Evolutionary conservation across 768 basidiomycete genomes (phyloP).

Genomic region (Auricularia heimuer): DNA sequence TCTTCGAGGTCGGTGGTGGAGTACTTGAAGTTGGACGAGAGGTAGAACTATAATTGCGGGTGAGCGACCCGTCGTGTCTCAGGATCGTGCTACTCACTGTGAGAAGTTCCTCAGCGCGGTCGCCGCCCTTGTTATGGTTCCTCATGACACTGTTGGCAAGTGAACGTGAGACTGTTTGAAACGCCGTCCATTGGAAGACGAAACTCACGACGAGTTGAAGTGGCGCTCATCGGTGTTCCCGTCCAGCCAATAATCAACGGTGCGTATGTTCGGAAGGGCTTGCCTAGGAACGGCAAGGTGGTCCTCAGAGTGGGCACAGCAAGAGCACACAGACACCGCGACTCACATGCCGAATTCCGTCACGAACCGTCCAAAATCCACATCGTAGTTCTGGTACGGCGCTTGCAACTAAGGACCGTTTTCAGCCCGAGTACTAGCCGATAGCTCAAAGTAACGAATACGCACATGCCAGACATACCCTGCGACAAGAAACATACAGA

Average conservation of each 20-base stretch:
- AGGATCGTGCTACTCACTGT: too few species aligned
- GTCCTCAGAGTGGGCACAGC: too few species aligned
- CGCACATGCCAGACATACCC: slow-evolving; percentile 88
- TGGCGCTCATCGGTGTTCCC: slow-evolving; percentile 60
- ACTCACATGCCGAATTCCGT: slow-evolving; percentile 17
- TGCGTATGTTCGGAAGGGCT: slow-evolving; percentile 80
- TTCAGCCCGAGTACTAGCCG: too few species aligned
- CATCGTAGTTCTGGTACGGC: slow-evolving; percentile 91
- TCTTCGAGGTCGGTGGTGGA: slow-evolving; percentile 67
- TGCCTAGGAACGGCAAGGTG: slow-evolving; percentile 39
- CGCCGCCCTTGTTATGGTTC: too few species aligned
- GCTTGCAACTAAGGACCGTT: slow-evolving; percentile 44
- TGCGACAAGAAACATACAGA: slow-evolving; percentile 14
- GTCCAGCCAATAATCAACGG: slow-evolving; percentile 79
- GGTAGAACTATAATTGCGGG: too few species aligned
- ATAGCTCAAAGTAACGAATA: neutral
- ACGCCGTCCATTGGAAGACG: too few species aligned
- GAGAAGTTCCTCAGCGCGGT: too few species aligned
- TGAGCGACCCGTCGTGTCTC: too few species aligned
- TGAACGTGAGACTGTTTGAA: too few species aligned
- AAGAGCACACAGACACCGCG: neutral
- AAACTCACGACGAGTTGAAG: slow-evolving; percentile 69
- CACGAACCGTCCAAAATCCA: slow-evolving; percentile 81
- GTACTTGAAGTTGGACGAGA: too few species aligned
- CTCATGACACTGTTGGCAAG: too few species aligned